phyloP scores from a whole-genome alignment of 768 basidiomycete genomes.

The Leccinum arenicola region DNA sequence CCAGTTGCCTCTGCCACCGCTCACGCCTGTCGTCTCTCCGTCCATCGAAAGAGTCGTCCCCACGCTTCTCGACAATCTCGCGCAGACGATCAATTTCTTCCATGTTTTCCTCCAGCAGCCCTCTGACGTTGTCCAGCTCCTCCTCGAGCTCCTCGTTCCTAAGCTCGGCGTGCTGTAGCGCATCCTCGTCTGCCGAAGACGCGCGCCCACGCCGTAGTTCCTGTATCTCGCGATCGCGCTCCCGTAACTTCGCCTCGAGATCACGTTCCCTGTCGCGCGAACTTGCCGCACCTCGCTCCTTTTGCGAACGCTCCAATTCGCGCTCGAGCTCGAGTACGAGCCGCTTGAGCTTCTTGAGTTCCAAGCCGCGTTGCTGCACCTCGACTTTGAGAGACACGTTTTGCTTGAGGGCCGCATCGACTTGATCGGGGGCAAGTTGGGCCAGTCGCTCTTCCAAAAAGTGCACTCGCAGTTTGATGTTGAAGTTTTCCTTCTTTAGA shows the following conservation, averaged over 20 bases:
- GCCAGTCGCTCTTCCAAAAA: conserved; percentile 92
- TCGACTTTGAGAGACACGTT: conserved; percentile 93
- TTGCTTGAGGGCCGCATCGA: conserved; percentile 88
- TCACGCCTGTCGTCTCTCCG: conserved; percentile 40
- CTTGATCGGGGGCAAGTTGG: conserved; percentile 86
- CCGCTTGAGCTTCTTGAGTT: conserved; percentile 91
- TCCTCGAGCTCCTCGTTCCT: conserved; percentile 71
- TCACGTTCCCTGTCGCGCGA: conserved; percentile 61
- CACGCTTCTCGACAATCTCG: conserved; percentile 61
- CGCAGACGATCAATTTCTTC: conserved; percentile 77
- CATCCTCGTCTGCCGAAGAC: conserved; percentile 44
- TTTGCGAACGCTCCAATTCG: conserved; percentile 70
- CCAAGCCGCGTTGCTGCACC: conserved; percentile 84
- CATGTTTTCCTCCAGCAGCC: conserved; percentile 74
- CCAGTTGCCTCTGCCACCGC: conserved; percentile 47
- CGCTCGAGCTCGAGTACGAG: conserved; percentile 80
- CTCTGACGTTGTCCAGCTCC: conserved; percentile 67
- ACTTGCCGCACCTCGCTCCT: conserved; percentile 38
- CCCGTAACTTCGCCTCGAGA: conserved; percentile 72
- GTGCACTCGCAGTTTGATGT: conserved; percentile 92
- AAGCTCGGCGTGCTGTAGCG: conserved; percentile 52
- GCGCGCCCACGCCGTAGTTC: conserved; percentile 57
- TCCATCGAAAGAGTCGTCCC: conserved; percentile 41
- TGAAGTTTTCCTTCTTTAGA: conserved; percentile 96
- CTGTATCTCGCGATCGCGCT: conserved; percentile 64